Evolutionary conservation across 345 rosid species (phyloP), one percentile per base, ranked within the genome.

Genomic region (Camelina sativa): DNA sequence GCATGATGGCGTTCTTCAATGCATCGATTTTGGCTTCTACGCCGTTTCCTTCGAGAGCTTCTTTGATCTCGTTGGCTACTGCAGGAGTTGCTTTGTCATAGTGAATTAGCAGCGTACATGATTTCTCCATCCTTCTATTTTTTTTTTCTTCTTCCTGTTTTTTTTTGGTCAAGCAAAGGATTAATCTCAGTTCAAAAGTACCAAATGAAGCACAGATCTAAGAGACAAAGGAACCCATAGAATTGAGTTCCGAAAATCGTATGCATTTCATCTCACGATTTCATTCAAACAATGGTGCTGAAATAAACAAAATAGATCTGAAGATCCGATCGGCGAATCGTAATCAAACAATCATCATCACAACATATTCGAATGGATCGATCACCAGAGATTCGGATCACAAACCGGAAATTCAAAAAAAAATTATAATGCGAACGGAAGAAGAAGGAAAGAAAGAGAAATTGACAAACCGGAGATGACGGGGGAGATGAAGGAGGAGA

Each of bases 41-140:
- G 59, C 91, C 97, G 55, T 77, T 91, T 17, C 96, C 96, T 81
- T 94, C 97, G 2, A 94, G 98, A 40, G 96, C 91, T 76, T 91
- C 98, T 84, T 89, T 94, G 75, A 94, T 90, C 87, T 91, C 97
- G 48, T 85, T 91, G 0, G 97, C 98, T 22, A 86, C 61, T 32
- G 98, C 91, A 9, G 93, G 89, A 32, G 90, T 79, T 38, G 89
- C 94, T 84, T 88, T 94, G 86, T 94, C 98, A 67, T 91, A 86
- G 80, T 94, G 80, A 74, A 94, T 84, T 0, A 91, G 89, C 76
- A 94, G 60, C 60, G 86, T 85, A 77, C 91, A 89, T 2, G 98
- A 91, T 67, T 89, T 94, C 91, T 94, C 98, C 98, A 94, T 94
- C 35, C 35, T 40, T 65, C 5, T 28, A 3, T 43, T 40, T 65